Base-by-base conservation (phyloP, 1,284 basidiomycete species). In the Ceratobasidium sp. region DNA sequence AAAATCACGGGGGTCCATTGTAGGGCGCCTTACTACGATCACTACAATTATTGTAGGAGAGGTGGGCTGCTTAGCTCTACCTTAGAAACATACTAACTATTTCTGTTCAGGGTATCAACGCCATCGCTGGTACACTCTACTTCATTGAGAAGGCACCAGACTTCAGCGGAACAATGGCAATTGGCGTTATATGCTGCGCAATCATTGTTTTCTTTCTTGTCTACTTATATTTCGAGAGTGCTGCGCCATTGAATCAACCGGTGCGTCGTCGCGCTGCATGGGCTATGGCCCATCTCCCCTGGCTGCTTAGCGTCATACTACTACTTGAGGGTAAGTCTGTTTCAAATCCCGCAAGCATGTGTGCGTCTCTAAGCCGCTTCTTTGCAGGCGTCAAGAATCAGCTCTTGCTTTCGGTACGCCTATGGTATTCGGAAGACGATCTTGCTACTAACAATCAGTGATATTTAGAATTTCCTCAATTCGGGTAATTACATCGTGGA, bases 301-400 rank as follows among this genome's bases (percentile, higher is more conserved):
- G 73, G 73, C 51, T 75, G 15, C 37, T 75, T 0, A 65, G 47
- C 7, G 73, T 56, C 8, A 75, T 75, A 10, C 61, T 75, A n/a
- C 28, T 75, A 8, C 61, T 75, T 1, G 73, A 75, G 39, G 73
- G 71, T 42, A 13, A 51, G 71, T 17, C 10, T 15, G 35, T 35
- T 31, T 23, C 4, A 68, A 15, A n/a, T 15, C 2, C 13, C 39
- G 20, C 4, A 26, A n/a, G 17, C n/a, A 20, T 15, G 28, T 17
- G 17, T 69, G 23, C 17, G n/a, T 37, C 17, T 39, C n/a, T n/a
- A n/a, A n/a, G n/a, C n/a, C 10, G 51, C 37, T 13, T 8, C 23
- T 74, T 49, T 5, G 1, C 28, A 74, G 71, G 73, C 15, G 73
- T 75, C 47, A 75, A 75, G 49, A 75, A 75, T 26, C 73, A 75